Conservation (phyloP, 2,329 filamentous ascomycete genomes). For the Botrytis sinoallii region DNA sequence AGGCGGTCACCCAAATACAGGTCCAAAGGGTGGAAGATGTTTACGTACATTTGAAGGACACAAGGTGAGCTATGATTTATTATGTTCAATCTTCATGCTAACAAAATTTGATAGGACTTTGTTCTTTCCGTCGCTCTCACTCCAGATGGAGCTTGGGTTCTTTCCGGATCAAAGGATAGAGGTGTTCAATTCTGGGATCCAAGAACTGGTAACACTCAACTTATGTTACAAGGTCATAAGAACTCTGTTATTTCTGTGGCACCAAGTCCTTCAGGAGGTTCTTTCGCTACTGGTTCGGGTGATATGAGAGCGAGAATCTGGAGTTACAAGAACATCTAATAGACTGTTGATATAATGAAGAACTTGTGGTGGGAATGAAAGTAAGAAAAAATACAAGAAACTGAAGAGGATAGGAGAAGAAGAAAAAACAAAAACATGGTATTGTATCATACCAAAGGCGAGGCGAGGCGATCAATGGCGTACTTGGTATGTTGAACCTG, state of each 20-base stretch:
- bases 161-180: slow-evolving; percentile 94
- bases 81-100: slow-evolving; percentile 18
- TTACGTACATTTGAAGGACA: slow-evolving; percentile 97
- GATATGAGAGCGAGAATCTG: slow-evolving; percentile 98
- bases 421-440: background rate
- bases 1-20: slow-evolving; percentile 60
- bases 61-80: slow-evolving; percentile 56
- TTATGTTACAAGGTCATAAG: slow-evolving; percentile 99
- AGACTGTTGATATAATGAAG: background rate
- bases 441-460: background rate
- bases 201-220: slow-evolving; percentile 84
- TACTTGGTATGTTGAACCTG: background rate
- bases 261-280: slow-evolving; percentile 76
- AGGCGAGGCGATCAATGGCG: slow-evolving; percentile 2
- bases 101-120: slow-evolving; percentile 66
- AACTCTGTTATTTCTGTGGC: slow-evolving; percentile 98
- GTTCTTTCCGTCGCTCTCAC: slow-evolving; percentile 94
- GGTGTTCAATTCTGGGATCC: slow-evolving; percentile 99
- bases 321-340: slow-evolving; percentile 61
- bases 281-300: slow-evolving; percentile 94
- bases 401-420: background rate
- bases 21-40: slow-evolving; percentile 83
- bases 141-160: slow-evolving; percentile 90
- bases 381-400: background rate
- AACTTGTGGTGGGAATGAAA: background rate